Percentiles rank a stretch among this genome's conserved stretches.
Conservation (phyloP, 2,329 filamentous ascomycete genomes). For the Byssothecium circinans region DNA sequence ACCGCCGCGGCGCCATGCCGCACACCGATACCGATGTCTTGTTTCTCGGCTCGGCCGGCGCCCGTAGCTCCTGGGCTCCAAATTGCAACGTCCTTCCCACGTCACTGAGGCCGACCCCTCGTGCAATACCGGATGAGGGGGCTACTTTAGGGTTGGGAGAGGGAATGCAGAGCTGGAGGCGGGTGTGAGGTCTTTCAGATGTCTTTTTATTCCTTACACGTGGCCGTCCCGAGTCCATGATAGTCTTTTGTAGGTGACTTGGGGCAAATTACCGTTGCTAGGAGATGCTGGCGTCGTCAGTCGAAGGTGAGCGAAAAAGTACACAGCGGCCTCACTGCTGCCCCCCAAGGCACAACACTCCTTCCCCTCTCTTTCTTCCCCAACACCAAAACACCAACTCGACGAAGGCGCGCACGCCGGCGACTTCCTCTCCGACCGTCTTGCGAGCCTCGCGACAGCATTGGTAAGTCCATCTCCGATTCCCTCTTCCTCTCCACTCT, state of each 20-base stretch:
- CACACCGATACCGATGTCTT: too few species aligned
- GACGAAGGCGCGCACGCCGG: background rate
- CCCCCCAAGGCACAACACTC: background rate
- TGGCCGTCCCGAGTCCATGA: too few species aligned
- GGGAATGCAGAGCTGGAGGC: slow-evolving; percentile 2
- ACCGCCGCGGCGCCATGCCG: too few species aligned
- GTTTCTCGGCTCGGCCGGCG: background rate
- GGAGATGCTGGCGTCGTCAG: background rate
- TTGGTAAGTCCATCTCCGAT: background rate
- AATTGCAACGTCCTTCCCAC: slow-evolving; percentile 2
- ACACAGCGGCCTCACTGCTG: background rate
- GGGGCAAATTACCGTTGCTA: slow-evolving; percentile 1
- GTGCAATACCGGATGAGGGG: slow-evolving; percentile 3
- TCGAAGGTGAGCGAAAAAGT: background rate
- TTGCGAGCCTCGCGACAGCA: background rate
- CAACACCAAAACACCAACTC: background rate
- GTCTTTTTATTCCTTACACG: too few species aligned
- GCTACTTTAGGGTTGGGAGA: slow-evolving; percentile 1
- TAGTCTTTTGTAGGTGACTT: too few species aligned
- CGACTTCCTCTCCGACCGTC: background rate
- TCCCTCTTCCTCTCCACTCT: background rate
- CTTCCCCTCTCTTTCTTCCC: background rate
- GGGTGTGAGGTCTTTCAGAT: background rate
- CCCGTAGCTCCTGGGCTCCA: slow-evolving; percentile 3
- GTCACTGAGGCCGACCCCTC: slow-evolving; percentile 8